Evolutionary conservation across 2,329 filamentous ascomycete genomes (phyloP), one percentile per base, ranked within the genome.

Genomic region (Zymoseptoria tritici): DNA sequence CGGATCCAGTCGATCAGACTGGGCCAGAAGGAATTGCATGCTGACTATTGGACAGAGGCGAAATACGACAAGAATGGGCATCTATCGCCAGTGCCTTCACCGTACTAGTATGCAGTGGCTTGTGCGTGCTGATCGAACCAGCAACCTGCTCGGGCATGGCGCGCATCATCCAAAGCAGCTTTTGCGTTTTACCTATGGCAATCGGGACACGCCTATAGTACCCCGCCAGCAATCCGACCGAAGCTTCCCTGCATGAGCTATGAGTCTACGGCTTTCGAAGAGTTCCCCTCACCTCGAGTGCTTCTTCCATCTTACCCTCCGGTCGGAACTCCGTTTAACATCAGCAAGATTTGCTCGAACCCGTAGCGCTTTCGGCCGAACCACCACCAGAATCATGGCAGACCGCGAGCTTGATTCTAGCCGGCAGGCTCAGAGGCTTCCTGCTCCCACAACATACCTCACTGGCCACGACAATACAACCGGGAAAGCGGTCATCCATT

Each of bases 41-140:
- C 69, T 71, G 60, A 72, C 57, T 49, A 42, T 8, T 52, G 19
- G 58, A 61, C 73, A 91, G 88, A 94, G 77, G 90, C 90, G 55
- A 89, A 85, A 73, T 94, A 94, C 74, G 90, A 93, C 74, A 85
- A 91, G 67, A 87, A 91, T 68, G 89, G 90, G 1, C 83, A 87
- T 68, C 76, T 93, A 62, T 83, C 76, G 58, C 82, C 84, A 9
- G 77, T 85, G 31, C 77, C 82, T 3, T 73, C 71, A 70, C 56
- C 64, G 11, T 61, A 64, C 22, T 65, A 52, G 50, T 20, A 52
- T 52, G 8, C 2, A 21, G 19, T 46, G n/a, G 36, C 36, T n/a
- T n/a, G 36, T n/a, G 13, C 7, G 13, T n/a, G 6, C 13, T 16
- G 36, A 13, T n/a, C 13, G 36, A n/a, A 46, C 36, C 11, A 20